phyloP scores from a whole-genome alignment of 345 rosid species.

The Eucalyptus dawsonii region DNA sequence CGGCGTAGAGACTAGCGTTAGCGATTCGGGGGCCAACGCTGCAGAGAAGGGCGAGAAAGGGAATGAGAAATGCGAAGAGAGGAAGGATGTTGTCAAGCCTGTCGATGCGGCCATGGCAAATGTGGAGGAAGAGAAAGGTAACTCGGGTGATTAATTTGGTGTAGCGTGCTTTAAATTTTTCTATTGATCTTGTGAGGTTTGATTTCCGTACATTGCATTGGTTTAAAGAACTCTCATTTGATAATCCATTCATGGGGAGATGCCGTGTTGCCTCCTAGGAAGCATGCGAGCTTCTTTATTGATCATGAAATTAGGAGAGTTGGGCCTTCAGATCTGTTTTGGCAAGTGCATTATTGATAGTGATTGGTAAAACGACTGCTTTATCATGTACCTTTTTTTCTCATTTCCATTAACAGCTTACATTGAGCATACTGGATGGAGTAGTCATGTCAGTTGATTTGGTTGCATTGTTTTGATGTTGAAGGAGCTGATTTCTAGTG shows the following conservation, averaged over 20 bases:
- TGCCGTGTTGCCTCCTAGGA: neutral
- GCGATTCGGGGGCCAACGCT: neutral
- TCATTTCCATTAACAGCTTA: neutral
- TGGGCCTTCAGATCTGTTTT: neutral
- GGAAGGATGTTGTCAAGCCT: conserved; percentile 14
- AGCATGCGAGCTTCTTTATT: neutral
- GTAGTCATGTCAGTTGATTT: neutral
- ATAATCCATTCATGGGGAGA: neutral
- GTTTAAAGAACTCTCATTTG: neutral
- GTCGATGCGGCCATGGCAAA: conserved; percentile 15
- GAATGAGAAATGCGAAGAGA: conserved; percentile 10
- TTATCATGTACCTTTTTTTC: neutral
- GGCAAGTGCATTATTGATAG: neutral
- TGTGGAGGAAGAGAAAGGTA: conserved; percentile 52
- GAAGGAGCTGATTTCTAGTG: neutral
- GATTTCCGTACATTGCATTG: neutral
- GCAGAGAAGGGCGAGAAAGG: neutral
- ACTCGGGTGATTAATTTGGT: neutral
- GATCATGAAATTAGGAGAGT: neutral
- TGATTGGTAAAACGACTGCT: neutral
- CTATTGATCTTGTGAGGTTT: neutral
- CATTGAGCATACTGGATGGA: neutral
- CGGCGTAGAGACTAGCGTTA: conserved; percentile 14
- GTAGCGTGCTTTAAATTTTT: neutral
- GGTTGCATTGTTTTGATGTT: neutral